Conservation (phyloP, 495 filamentous ascomycete genomes). For the Trichoderma asperelloides region DNA sequence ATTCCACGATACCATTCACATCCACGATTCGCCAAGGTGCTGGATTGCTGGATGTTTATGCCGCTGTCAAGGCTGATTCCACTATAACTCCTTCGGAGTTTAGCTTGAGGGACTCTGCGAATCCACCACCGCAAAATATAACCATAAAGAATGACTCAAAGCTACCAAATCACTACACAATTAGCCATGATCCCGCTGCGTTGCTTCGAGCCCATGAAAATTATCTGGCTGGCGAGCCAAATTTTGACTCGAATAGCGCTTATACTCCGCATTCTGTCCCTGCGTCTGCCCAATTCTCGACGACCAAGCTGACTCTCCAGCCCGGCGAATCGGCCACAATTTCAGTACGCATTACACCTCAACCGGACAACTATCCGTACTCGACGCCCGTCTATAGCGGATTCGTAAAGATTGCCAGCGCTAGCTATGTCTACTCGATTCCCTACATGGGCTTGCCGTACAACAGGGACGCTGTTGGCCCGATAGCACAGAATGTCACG, state of each 20-base stretch:
- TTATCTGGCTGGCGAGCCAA: not conserved
- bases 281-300: not conserved
- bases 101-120: not conserved
- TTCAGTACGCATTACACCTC: not conserved
- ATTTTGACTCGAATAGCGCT: not conserved
- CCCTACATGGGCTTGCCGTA: not conserved
- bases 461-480: not conserved
- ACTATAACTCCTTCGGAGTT: constrained; percentile 1
- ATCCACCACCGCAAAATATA: not conserved
- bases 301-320: not conserved
- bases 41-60: constrained; percentile 23
- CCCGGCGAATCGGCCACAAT: not conserved
- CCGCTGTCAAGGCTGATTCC: constrained; percentile 19
- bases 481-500: not conserved
- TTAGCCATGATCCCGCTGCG: not conserved
- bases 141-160: not conserved
- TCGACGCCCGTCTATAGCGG: not conserved
- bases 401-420: not conserved
- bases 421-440: not conserved
- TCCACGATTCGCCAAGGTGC: constrained; percentile 19
- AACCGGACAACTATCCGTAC: not conserved
- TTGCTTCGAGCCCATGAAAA: not conserved
- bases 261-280: not conserved
- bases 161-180: not conserved
- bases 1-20: constrained; percentile 11